Percentiles rank a stretch among this genome's conserved stretches.
Evolutionary conservation across 768 basidiomycete genomes (phyloP).

Genomic region (Russula virescens): DNA sequence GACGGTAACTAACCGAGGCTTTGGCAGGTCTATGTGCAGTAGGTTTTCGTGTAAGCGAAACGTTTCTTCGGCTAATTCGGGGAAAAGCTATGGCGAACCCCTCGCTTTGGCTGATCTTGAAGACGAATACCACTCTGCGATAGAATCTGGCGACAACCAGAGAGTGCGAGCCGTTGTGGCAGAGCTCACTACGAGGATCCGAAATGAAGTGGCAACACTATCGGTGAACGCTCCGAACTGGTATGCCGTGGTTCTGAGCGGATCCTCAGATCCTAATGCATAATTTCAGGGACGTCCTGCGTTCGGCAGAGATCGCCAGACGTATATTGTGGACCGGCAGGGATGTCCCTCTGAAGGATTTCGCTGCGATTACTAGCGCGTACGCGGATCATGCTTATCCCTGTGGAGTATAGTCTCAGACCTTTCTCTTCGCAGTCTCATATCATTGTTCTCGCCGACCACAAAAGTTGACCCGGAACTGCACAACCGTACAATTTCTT

Average conservation of each 20-base stretch:
- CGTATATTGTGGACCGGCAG: conserved; percentile 78
- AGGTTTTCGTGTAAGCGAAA: not conserved
- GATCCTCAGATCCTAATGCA: not conserved
- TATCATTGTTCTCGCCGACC: conserved; percentile 56
- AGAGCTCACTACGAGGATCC: conserved; percentile 68
- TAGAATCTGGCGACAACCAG: conserved; percentile 40
- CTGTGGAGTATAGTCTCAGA: not conserved
- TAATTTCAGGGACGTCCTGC: conserved; percentile 70
- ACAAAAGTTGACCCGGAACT: conserved; percentile 53
- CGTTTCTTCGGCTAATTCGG: conserved; percentile 30
- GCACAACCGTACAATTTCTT: conserved; percentile 39
- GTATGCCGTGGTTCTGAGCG: conserved; percentile 40
- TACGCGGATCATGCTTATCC: conserved; percentile 37
- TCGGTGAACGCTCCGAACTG: conserved; percentile 93
- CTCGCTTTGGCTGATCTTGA: conserved; percentile 69
- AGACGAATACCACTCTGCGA: conserved; percentile 58
- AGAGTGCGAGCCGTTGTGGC: conserved; percentile 75
- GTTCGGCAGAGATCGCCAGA: conserved; percentile 83
- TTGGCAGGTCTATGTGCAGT: conserved; percentile 1
- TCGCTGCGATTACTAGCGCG: conserved; percentile 83
- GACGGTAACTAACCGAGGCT: not conserved
- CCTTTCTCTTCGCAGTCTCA: conserved; percentile 78
- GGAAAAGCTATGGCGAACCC: conserved; percentile 64
- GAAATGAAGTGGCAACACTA: conserved; percentile 57
- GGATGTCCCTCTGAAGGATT: conserved; percentile 75